Conservation (phyloP, 2,329 filamentous ascomycete genomes). For the Alternaria arbusti region DNA sequence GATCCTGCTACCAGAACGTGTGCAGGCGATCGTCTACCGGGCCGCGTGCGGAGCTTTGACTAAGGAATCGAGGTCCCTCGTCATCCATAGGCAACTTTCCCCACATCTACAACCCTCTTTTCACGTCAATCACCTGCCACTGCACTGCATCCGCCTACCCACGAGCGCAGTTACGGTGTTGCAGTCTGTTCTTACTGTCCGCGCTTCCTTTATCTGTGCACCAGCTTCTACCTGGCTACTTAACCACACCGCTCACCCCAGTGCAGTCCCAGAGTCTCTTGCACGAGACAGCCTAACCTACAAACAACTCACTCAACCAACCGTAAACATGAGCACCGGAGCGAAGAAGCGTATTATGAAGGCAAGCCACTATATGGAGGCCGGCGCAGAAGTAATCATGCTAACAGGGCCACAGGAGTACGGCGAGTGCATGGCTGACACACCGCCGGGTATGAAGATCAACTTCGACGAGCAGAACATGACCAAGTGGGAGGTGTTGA, state of each 20-base stretch:
- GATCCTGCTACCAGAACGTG: constrained; percentile 2
- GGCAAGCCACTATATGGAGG: constrained; percentile 32
- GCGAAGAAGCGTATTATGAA: constrained; percentile 57
- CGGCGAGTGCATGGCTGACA: constrained; percentile 45
- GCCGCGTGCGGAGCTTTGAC: constrained; percentile 20
- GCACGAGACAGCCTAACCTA: constrained; percentile 8
- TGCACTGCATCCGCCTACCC: neutral
- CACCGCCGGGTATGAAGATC: constrained; percentile 48
- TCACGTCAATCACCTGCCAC: constrained; percentile 5
- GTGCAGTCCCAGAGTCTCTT: constrained; percentile 8
- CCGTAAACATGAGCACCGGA: constrained; percentile 44
- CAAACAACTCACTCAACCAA: neutral
- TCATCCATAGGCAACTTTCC: constrained; percentile 20
- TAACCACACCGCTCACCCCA: neutral
- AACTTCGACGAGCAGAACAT: constrained; percentile 67
- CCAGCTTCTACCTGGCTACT: neutral
- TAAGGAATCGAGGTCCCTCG: constrained; percentile 15
- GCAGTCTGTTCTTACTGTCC: neutral
- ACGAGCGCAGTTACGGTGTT: constrained; percentile 4
- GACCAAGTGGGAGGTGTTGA: constrained; percentile 70
- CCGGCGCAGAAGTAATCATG: neutral
- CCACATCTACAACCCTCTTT: constrained; percentile 18
- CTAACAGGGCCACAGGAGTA: constrained; percentile 41
- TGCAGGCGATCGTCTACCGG: constrained; percentile 11
- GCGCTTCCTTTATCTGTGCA: neutral